phyloP scores from a whole-genome alignment of 345 rosid genomes.

The Geranium rotundifolium region DNA sequence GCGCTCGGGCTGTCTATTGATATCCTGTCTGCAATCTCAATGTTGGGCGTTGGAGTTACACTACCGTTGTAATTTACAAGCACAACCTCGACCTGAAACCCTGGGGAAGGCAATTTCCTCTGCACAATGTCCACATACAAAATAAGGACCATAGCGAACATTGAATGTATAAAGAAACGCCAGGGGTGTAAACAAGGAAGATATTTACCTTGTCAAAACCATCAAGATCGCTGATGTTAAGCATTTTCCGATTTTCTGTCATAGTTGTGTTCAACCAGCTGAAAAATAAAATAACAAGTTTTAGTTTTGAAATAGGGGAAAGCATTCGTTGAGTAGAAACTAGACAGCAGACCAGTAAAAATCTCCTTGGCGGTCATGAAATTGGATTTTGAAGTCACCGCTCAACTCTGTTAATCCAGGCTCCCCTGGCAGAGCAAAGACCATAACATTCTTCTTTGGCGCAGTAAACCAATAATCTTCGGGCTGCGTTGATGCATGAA shows the following conservation, averaged over 20 bases:
- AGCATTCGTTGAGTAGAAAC: slow-evolving; percentile 4
- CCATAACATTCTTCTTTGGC: slow-evolving; percentile 76
- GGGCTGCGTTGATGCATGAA: slow-evolving; percentile 36
- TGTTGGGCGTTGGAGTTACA: slow-evolving; percentile 11
- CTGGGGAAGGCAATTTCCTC: slow-evolving; percentile 84
- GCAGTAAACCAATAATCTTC: slow-evolving; percentile 89
- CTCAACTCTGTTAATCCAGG: slow-evolving; percentile 73
- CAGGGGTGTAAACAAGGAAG: not conserved
- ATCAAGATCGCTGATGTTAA: slow-evolving; percentile 61
- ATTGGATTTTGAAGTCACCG: slow-evolving; percentile 86
- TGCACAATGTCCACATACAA: slow-evolving; percentile 14
- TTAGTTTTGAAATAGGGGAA: not conserved
- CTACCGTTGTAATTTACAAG: slow-evolving; percentile 41
- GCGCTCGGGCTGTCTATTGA: not conserved
- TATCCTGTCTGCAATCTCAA: not conserved
- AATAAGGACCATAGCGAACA: too few species aligned
- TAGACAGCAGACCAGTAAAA: slow-evolving; percentile 60
- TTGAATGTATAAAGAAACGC: too few species aligned
- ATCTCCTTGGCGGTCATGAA: slow-evolving; percentile 87
- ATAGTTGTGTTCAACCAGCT: slow-evolving; percentile 89
- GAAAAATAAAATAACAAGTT: slow-evolving; percentile 12
- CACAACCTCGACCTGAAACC: slow-evolving; percentile 78
- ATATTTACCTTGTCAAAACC: slow-evolving; percentile 78
- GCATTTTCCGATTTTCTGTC: slow-evolving; percentile 65
- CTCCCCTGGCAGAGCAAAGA: slow-evolving; percentile 90